Percentiles rank a stretch among this genome's conserved stretches.
Conservation (phyloP, 2,329 filamentous ascomycete species). For the Lecanoromycetidae sp. region DNA sequence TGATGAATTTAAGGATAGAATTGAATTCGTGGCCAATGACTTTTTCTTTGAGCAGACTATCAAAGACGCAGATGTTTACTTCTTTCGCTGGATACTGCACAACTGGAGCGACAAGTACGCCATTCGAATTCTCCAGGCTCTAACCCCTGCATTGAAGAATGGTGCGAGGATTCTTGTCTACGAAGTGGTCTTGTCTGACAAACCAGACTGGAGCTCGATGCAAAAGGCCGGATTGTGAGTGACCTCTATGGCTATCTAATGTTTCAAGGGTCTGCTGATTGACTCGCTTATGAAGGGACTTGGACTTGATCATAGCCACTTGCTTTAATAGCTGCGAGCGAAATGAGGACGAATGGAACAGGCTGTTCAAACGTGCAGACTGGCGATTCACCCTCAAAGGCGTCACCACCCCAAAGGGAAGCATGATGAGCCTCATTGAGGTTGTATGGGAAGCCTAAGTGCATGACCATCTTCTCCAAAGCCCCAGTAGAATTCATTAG, state of each 20-base stretch:
- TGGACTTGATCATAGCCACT: conserved; percentile 43
- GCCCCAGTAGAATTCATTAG: no score
- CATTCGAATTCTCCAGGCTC: conserved; percentile 1
- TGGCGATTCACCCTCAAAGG: background rate
- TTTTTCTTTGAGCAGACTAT: conserved; percentile 8
- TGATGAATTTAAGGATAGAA: background rate
- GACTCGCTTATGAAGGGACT: background rate
- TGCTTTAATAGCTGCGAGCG: conserved; percentile 43
- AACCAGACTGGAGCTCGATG: background rate
- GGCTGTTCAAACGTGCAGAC: conserved; percentile 35
- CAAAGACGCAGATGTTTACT: conserved; percentile 1
- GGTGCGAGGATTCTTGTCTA: conserved; percentile 1
- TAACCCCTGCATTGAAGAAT: conserved; percentile 7
- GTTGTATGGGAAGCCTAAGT: background rate
- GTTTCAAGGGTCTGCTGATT: background rate
- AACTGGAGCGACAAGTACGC: conserved; percentile 12
- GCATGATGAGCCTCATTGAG: conserved; percentile 8
- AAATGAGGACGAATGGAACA: conserved; percentile 34
- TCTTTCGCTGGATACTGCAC: conserved; percentile 12
- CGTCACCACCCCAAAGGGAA: background rate
- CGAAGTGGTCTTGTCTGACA: conserved; percentile 4
- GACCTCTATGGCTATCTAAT: background rate
- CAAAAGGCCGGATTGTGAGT: conserved; percentile 4
- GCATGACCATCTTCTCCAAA: no score
- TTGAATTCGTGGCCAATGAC: conserved; percentile 11